Base-by-base conservation (phyloP, 2,329 filamentous ascomycete genomes). In the Pseudopyricularia javanii region DNA sequence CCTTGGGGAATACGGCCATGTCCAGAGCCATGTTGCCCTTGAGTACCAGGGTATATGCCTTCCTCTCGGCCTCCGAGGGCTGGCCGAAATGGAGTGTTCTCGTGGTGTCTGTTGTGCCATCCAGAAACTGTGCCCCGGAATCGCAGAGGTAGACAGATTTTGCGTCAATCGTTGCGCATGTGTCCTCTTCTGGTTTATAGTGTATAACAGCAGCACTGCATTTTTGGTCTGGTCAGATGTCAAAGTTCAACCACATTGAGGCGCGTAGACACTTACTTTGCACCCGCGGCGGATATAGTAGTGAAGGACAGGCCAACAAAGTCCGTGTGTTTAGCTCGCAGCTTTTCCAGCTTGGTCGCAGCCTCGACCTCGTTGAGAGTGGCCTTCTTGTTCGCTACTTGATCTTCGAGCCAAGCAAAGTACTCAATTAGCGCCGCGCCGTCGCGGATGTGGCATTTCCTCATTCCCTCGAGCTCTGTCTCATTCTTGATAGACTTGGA, bases 51-150 rank as follows among this genome's bases (percentile, higher is more conserved):
- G 93, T 98, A 66, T 96, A 96, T 0, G 91, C 84, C 64, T 89
- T 88, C 62, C 80, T 87, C 69, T 98, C 91, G 63, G 86, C 85
- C 4, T 83, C 80, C 0, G 86, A 88, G 1, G 93, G 93, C 26
- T 82, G 78, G 48, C 89, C 88, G 64, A 97, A 97, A 63, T 98
- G 93, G 37, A 95, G 73, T 0, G 93, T 98, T 43, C 93, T 79
- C 5, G 93, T 98, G 0, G 89, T 95, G 63, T 98, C 93, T 0
- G 93, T 98, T 0, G 93, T 98, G 53, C 93, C 93, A 65, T 98
- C 93, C 3, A 86, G 75, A 62, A 91, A 98, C 67, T 98, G 93
- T n/a, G 88, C 93, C 22, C 93, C 93, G 22, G 93, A 97, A 68
- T 98, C 93, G 65, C 93, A 98, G 3, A 98, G 80, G 63, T 98